Percentiles rank a stretch among this genome's conserved stretches.
Evolutionary conservation across 2,329 filamentous ascomycete genomes (phyloP).

Genomic region (Podosphaera aphanis): DNA sequence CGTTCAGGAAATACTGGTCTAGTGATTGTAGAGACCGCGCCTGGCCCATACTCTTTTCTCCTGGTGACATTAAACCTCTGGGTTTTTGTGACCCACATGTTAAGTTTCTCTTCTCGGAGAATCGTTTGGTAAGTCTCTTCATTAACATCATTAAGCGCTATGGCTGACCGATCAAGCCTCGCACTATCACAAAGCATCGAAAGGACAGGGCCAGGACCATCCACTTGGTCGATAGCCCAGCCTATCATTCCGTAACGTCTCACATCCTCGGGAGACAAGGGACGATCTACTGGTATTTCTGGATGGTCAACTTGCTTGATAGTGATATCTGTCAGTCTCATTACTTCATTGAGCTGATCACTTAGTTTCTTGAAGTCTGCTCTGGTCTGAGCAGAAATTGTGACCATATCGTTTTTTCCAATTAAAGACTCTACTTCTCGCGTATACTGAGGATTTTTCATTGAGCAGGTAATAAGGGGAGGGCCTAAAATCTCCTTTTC

Average conservation of each 20-base stretch:
- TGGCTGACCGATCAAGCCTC: constrained; percentile 42
- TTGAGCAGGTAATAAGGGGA: constrained; percentile 37
- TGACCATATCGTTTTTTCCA: constrained; percentile 26
- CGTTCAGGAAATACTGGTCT: constrained; percentile 34
- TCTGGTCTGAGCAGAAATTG: constrained; percentile 52
- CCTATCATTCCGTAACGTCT: constrained; percentile 44
- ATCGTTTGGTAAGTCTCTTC: constrained; percentile 48
- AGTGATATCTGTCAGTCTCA: constrained; percentile 46
- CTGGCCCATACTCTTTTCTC: constrained; percentile 57
- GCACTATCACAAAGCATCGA: constrained; percentile 67
- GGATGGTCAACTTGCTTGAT: constrained; percentile 34
- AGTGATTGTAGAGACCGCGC: constrained; percentile 46
- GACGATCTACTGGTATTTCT: constrained; percentile 26
- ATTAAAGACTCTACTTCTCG: constrained; percentile 35
- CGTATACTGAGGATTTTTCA: constrained; percentile 34
- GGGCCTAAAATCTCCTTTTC: constrained; percentile 41
- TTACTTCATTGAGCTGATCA: constrained; percentile 33
- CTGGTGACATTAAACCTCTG: constrained; percentile 41
- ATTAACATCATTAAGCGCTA: constrained; percentile 37
- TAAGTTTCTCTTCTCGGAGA: constrained; percentile 29
- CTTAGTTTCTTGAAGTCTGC: constrained; percentile 56
- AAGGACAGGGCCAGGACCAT: constrained; percentile 61
- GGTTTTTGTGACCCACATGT: constrained; percentile 44
- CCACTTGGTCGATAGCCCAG: constrained; percentile 56
- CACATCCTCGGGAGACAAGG: constrained; percentile 32